phyloP scores from a whole-genome alignment of 1,284 basidiomycete genomes.

The Sanghuangporus weigelae region DNA sequence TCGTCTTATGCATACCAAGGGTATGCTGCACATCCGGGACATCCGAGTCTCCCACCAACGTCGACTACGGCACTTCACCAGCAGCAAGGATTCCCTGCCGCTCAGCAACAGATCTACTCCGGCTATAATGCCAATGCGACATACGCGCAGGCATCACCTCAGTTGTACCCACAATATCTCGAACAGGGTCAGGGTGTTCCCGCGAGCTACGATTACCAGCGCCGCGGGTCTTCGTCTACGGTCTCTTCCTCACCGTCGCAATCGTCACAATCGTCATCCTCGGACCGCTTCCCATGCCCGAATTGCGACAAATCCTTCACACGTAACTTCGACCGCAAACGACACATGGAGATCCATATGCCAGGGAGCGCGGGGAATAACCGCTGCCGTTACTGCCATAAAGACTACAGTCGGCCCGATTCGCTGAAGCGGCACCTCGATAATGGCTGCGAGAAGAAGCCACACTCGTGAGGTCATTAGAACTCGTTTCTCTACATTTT shows the following conservation, averaged over 20 bases:
- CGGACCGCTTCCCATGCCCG: conserved; percentile 60
- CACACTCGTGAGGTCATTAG: conserved; percentile 4
- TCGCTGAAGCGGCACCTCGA: conserved; percentile 57
- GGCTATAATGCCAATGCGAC: background rate
- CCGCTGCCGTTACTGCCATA: conserved; percentile 61
- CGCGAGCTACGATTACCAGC: conserved; percentile 2
- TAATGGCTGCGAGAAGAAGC: conserved; percentile 40
- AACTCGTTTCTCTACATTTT: background rate
- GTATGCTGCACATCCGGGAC: background rate
- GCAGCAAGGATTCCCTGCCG: background rate
- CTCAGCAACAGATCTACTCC: conserved; percentile 3
- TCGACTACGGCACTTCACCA: background rate
- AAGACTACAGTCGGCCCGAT: conserved; percentile 65
- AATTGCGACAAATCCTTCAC: conserved; percentile 72
- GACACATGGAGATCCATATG: conserved; percentile 74
- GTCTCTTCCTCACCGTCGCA: conserved; percentile 9
- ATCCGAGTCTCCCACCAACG: background rate
- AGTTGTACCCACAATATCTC: background rate
- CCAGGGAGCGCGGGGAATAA: conserved; percentile 52
- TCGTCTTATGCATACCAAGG: conserved; percentile 5
- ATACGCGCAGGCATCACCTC: background rate
- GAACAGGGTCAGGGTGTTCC: background rate
- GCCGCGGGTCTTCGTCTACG: background rate
- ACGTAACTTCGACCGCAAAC: conserved; percentile 70
- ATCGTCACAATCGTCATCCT: conserved; percentile 21